phyloP scores from a whole-genome alignment of 768 basidiomycete species.

The Tulasnella sp. region DNA sequence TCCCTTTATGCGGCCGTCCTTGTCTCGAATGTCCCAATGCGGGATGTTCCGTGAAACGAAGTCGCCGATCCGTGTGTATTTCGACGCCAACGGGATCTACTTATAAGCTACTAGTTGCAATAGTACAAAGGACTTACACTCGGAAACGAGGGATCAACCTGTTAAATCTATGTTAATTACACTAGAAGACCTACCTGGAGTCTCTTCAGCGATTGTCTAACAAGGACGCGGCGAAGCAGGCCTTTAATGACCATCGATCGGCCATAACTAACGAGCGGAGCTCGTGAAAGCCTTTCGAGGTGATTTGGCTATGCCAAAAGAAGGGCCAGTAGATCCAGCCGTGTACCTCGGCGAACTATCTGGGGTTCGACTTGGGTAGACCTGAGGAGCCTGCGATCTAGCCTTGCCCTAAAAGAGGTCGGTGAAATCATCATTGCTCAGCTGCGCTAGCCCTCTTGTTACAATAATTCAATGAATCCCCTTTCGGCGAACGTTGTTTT shows the following conservation, averaged over 20 bases:
- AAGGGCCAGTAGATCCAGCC: neutral
- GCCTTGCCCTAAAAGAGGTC: slow-evolving; percentile 34
- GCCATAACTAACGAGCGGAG: neutral
- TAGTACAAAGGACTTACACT: neutral
- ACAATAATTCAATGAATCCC: too few relatives aligned
- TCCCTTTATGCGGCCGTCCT: neutral
- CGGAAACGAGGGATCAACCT: too few relatives aligned
- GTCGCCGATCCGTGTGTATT: slow-evolving; percentile 1
- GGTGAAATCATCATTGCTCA: too few relatives aligned
- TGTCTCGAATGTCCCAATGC: neutral
- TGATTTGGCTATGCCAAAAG: neutral
- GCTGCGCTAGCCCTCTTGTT: too few relatives aligned
- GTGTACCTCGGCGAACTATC: neutral
- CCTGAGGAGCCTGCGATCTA: slow-evolving; percentile 37
- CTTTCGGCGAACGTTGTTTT: too few relatives aligned
- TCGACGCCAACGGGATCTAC: neutral
- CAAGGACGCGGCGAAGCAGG: neutral
- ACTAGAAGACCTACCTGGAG: too few relatives aligned
- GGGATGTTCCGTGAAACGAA: neutral
- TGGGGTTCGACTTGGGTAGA: slow-evolving; percentile 33
- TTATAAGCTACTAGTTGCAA: slow-evolving; percentile 1
- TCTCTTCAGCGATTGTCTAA: neutral
- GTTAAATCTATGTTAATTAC: too few relatives aligned
- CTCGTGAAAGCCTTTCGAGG: slow-evolving; percentile 1
- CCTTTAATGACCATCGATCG: slow-evolving; percentile 19